A percentile compares a stretch with the other conserved stretches of the same genome.
Conservation (phyloP, 192 early-diverging fungal species). For the Rhizophagus sp. region DNA sequence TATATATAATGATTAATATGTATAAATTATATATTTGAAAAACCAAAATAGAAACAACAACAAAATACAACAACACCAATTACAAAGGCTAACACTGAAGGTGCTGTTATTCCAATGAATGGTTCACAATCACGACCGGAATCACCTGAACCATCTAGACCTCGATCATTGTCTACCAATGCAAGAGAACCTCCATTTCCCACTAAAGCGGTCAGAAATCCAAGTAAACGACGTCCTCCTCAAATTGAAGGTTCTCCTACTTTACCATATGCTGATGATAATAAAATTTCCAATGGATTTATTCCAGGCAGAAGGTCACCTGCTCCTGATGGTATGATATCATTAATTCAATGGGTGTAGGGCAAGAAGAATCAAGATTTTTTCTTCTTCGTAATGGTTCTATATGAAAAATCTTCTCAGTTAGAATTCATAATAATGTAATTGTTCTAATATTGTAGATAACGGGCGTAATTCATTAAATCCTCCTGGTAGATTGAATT, state of each 20-base stretch:
- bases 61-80: conserved; percentile 22
- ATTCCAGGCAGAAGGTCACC: neutral
- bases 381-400: neutral
- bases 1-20: neutral
- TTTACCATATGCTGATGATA: neutral
- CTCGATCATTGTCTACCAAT: conserved; percentile 25
- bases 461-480: neutral
- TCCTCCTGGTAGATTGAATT: neutral
- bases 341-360: neutral
- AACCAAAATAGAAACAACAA: neutral
- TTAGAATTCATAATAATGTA: neutral
- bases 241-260: neutral
- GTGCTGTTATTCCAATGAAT: neutral
- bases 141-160: neutral
- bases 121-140: neutral
- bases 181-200: conserved; percentile 25
- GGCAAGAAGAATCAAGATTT: neutral
- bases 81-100: conserved; percentile 22
- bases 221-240: neutral
- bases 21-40: neutral
- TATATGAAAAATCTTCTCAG: neutral
- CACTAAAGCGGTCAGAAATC: neutral
- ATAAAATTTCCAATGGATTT: neutral
- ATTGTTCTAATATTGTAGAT: conserved; percentile 18
- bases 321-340: neutral